Percentiles rank a stretch among this genome's conserved stretches.
phyloP scores from a whole-genome alignment of 352 stramenopile genomes.

The Globisporangium nodosum region DNA sequence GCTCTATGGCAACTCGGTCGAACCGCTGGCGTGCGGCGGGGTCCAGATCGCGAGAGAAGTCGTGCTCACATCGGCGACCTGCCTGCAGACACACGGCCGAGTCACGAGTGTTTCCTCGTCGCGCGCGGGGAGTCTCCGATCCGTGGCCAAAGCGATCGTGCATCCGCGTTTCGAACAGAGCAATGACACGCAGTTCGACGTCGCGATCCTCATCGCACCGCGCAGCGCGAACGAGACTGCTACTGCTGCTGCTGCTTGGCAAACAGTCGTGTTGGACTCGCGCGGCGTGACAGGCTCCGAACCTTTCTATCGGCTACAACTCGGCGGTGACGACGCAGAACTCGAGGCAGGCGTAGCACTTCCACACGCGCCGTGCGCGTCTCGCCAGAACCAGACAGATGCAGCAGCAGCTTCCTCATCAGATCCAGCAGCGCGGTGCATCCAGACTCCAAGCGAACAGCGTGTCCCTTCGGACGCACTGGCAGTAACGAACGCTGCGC shows the following conservation, averaged over 20 bases:
- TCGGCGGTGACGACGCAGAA: neutral
- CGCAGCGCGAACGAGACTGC: neutral
- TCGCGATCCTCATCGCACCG: conserved; percentile 2
- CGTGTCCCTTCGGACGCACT: neutral
- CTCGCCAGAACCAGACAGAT: neutral
- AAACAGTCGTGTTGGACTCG: neutral
- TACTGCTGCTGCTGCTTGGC: too few species aligned
- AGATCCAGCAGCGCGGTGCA: neutral
- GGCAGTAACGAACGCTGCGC: conserved; percentile 1
- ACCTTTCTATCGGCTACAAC: neutral
- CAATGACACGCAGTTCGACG: neutral
- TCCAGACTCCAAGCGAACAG: neutral
- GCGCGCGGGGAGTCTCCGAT: neutral
- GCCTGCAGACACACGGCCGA: neutral
- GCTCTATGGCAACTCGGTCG: neutral
- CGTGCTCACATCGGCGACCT: conserved; percentile 10
- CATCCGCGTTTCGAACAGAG: neutral
- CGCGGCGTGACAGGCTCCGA: neutral
- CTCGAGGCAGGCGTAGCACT: neutral
- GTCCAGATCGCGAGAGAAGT: conserved; percentile 5
- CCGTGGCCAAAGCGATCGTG: neutral
- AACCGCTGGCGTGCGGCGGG: conserved; percentile 1
- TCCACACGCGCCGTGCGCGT: neutral
- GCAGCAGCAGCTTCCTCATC: neutral
- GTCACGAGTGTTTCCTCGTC: neutral